Evolutionary conservation across 768 basidiomycete species (phyloP).

Genomic region (Trametes meyenii): DNA sequence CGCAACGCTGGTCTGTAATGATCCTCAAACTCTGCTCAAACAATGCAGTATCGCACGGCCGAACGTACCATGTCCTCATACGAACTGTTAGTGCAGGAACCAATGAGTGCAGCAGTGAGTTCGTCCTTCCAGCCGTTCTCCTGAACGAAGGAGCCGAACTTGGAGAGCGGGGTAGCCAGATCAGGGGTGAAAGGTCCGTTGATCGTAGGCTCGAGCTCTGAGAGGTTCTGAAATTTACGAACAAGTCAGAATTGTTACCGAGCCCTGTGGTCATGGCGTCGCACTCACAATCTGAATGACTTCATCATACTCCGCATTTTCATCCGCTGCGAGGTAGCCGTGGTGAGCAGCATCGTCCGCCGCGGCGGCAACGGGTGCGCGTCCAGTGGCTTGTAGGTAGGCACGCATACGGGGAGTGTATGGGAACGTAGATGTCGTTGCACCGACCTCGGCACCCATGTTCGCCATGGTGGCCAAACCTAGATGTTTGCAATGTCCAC

Average conservation of each 20-base stretch:
- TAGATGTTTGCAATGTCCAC: constrained; percentile 29
- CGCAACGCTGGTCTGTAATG: constrained; percentile 80
- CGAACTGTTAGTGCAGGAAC: constrained; percentile 99
- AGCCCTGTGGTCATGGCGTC: background rate
- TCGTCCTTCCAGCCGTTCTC: constrained; percentile 94
- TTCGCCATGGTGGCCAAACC: constrained; percentile 95
- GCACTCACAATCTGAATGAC: constrained; percentile 84
- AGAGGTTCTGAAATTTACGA: constrained; percentile 63
- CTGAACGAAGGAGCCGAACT: constrained; percentile 78
- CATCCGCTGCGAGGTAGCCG: constrained; percentile 83
- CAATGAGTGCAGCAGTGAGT: constrained; percentile 89
- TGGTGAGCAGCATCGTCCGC: constrained; percentile 80
- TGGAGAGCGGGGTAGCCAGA: constrained; percentile 89
- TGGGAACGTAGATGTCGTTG: constrained; percentile 98
- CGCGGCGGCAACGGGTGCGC: constrained; percentile 80
- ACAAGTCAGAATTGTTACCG: background rate
- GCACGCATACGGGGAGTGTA: constrained; percentile 89
- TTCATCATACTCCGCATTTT: constrained; percentile 92
- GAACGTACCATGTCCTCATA: constrained; percentile 87
- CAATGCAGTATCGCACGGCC: background rate
- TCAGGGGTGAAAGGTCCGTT: constrained; percentile 99
- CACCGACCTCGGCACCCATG: constrained; percentile 99
- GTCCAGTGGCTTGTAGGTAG: constrained; percentile 89
- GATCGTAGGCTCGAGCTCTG: constrained; percentile 86
- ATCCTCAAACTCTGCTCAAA: constrained; percentile 3